Base-by-base conservation (phyloP, 2,329 filamentous ascomycete genomes). In the Canariomyces notabilis region DNA sequence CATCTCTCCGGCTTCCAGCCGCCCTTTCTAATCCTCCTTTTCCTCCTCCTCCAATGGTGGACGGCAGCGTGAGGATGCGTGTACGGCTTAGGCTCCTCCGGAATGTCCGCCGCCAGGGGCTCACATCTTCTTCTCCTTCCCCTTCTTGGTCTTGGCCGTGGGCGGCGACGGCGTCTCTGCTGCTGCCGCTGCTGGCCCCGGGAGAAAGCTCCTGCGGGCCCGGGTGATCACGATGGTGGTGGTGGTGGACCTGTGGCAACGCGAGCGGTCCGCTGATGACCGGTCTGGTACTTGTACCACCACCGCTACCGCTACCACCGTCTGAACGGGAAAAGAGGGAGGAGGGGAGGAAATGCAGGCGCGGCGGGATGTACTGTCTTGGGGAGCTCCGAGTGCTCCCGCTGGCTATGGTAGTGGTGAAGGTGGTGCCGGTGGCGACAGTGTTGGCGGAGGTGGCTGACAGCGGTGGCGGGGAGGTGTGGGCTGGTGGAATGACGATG, bases 151-250 rank as follows among this genome's bases (percentile, higher is more conserved):
- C n/a, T n/a, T n/a, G n/a, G n/a, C n/a, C n/a, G n/a, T n/a, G n/a
- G n/a, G n/a, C n/a, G n/a, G n/a, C n/a, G n/a, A n/a, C n/a, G n/a
- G n/a, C n/a, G n/a, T n/a, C 18, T 33, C 31, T 33, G 31, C 15
- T 33, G 31, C 6, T n/a, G 31, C 6, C 31, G 31, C 31, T 6
- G n/a, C n/a, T n/a, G n/a, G n/a, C n/a, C n/a, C n/a, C n/a, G n/a
- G n/a, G n/a, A n/a, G n/a, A n/a, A n/a, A 56, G 46, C 4, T 52
- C 52, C 7, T 39, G 35, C 19, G 26, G 33, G 22, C 18, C 11
- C 18, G 20, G 18, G 32, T 32, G 7, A 31, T 23, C 20, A 9
- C 14, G 8, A 9, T 42, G 26, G 18, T 31, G 6, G n/a, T 42
- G 29, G 29, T 32, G 9, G 18, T 42, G 16, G 9, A n/a, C n/a